phyloP scores from a whole-genome alignment of 208 protist genomes.

The Acanthamoeba lenticulata region DNA sequence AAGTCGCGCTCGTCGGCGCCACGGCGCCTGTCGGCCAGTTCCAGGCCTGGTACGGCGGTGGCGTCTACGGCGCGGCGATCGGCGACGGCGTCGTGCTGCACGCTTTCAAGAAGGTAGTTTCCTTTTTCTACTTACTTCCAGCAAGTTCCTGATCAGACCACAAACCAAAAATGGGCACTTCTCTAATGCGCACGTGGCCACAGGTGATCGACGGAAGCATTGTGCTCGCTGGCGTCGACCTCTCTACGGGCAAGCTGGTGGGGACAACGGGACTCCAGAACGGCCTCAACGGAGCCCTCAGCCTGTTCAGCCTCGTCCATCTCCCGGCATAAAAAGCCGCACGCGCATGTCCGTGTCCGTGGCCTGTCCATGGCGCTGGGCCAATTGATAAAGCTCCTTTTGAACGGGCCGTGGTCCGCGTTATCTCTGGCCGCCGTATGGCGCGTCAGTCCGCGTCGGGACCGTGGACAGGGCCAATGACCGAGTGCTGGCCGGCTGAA shows the following conservation, averaged over 20 bases:
- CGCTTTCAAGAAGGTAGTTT: not conserved
- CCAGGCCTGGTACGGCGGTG: constrained; percentile 9
- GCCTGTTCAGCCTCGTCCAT: not conserved
- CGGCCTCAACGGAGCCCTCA: not conserved
- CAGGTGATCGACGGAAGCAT: not conserved
- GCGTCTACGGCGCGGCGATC: constrained; percentile 6
- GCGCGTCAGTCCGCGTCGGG: too few species aligned
- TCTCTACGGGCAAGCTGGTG: not conserved
- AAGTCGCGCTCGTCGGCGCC: not conserved
- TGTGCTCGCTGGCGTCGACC: not conserved
- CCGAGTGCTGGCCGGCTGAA: not conserved
- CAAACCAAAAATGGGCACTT: too few species aligned
- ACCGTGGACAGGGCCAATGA: not conserved
- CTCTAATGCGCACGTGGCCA: not conserved
- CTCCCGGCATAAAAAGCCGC: not conserved
- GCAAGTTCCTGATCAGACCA: too few species aligned
- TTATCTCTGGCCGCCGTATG: too few species aligned
- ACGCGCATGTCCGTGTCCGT: too few species aligned
- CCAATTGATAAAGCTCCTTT: too few species aligned
- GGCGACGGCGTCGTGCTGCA: not conserved
- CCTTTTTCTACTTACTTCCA: not conserved
- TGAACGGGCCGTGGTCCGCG: too few species aligned
- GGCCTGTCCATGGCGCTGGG: too few species aligned
- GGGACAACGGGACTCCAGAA: not conserved
- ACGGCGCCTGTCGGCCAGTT: not conserved